These are phyloP conservation scores for Polytolypa hystricis DNA, from an alignment of 2,329 filamentous ascomycete genomes.

Conservation along the genomic window DNA sequence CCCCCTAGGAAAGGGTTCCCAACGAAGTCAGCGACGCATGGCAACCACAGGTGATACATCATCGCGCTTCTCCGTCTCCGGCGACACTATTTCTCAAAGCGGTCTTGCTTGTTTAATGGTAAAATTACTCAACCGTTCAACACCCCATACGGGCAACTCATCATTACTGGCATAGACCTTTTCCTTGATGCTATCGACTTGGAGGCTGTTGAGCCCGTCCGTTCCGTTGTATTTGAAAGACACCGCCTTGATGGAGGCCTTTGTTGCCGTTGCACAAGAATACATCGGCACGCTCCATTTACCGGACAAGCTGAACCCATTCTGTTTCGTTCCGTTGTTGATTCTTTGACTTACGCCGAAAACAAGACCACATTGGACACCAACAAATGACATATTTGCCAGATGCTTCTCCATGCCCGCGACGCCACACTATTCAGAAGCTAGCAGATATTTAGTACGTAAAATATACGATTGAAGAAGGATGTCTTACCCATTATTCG, in stretches of 20 bases:
- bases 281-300: slow-evolving; percentile 34
- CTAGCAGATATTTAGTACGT: background rate
- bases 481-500: slow-evolving; percentile 6
- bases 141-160: slow-evolving; percentile 24
- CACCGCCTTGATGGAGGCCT: slow-evolving; percentile 36
- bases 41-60: too few relatives aligned
- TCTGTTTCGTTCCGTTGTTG: slow-evolving; percentile 21
- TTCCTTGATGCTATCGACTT: slow-evolving; percentile 22
- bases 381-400: slow-evolving; percentile 33
- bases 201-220: slow-evolving; percentile 23
- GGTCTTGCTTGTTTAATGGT: slow-evolving; percentile 13
- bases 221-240: slow-evolving; percentile 34
- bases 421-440: background rate
- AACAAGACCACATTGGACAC: slow-evolving; percentile 30
- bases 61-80: too few relatives aligned
- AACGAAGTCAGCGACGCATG: too few relatives aligned
- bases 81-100: slow-evolving; percentile 31
- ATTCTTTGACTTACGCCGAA: slow-evolving; percentile 28
- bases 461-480: too few relatives aligned
- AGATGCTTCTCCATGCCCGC: slow-evolving; percentile 19
- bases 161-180: slow-evolving; percentile 26
- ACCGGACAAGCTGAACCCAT: slow-evolving; percentile 30
- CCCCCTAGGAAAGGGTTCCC: too few relatives aligned
- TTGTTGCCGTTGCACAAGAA: slow-evolving; percentile 31
- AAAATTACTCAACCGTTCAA: slow-evolving; percentile 16